A percentile compares a stretch with the other conserved stretches of the same genome.
phyloP scores from a whole-genome alignment of 768 basidiomycete genomes.

The Pleurotus platypus region DNA sequence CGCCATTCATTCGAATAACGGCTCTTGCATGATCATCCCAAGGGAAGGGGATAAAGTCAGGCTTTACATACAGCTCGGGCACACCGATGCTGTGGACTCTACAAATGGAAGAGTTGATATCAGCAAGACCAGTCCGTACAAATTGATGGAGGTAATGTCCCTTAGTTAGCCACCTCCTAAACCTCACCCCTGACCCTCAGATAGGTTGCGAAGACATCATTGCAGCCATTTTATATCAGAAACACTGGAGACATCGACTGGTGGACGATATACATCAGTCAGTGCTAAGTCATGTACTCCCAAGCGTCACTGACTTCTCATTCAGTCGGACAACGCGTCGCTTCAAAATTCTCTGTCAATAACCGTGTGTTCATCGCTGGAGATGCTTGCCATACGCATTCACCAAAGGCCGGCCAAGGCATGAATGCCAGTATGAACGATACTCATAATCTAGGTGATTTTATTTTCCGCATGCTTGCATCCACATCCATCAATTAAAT shows the following conservation, averaged over 20 bases:
- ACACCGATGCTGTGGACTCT: conserved; percentile 39
- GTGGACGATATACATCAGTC: conserved; percentile 75
- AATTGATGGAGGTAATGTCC: conserved; percentile 46
- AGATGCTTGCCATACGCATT: conserved; percentile 72
- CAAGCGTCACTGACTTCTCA: background rate
- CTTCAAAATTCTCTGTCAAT: conserved; percentile 54
- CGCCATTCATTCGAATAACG: conserved; percentile 65
- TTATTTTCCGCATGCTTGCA: background rate
- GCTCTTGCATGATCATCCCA: conserved; percentile 73
- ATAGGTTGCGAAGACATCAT: conserved; percentile 52
- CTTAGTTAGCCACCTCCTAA: background rate
- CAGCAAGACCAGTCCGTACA: conserved; percentile 41
- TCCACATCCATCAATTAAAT: background rate
- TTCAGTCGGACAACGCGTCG: conserved; percentile 72
- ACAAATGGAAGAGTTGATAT: conserved; percentile 52
- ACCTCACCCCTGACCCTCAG: background rate
- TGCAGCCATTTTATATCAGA: conserved; percentile 52
- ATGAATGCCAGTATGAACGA: conserved; percentile 81
- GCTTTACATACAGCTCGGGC: conserved; percentile 66
- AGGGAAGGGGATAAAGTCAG: conserved; percentile 67
- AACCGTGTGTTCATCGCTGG: conserved; percentile 75
- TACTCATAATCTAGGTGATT: conserved; percentile 61
- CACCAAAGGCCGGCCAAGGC: conserved; percentile 69
- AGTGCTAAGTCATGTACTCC: conserved; percentile 15
- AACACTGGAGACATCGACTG: conserved; percentile 53